Conservation (phyloP, 192 early-diverging fungal genomes). For the Chytriomyces sp. region DNA sequence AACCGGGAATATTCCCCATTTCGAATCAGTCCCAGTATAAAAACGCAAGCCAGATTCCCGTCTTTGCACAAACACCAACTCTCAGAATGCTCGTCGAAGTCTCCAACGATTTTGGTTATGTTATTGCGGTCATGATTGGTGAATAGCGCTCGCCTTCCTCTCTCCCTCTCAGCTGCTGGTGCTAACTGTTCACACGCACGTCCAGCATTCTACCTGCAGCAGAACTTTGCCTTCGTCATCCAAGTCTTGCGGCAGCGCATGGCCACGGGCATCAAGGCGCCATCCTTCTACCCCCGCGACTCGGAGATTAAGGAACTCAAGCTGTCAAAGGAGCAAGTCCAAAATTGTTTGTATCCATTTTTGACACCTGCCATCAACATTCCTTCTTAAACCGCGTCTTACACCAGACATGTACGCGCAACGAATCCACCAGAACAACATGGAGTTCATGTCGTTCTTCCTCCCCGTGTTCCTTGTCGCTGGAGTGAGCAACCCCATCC, state of each 20-base stretch:
- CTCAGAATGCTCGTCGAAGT: no score
- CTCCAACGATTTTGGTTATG: no score
- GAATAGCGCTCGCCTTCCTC: no score
- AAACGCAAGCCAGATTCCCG: no score
- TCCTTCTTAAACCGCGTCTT: background rate
- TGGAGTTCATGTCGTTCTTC: slow-evolving; percentile 33
- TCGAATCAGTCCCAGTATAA: no score
- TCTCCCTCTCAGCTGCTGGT: no score
- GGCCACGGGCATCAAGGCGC: slow-evolving; percentile 26
- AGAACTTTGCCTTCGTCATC: slow-evolving; percentile 29
- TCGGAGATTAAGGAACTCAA: slow-evolving; percentile 32
- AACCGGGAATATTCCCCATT: no score
- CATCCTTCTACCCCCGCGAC: slow-evolving; percentile 28
- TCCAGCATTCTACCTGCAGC: slow-evolving; percentile 30
- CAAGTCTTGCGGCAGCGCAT: slow-evolving; percentile 5
- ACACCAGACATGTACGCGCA: slow-evolving; percentile 22
- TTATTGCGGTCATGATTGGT: no score
- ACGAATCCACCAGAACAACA: slow-evolving; percentile 32
- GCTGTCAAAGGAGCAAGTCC: slow-evolving; percentile 7
- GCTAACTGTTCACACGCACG: slow-evolving; percentile 5
- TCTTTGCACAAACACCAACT: no score
- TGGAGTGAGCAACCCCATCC: slow-evolving; percentile 8
- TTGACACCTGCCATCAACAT: background rate
- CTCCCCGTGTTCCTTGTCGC: slow-evolving; percentile 26
- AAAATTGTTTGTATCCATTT: background rate